Evolutionary conservation across 2,329 filamentous ascomycete species (phyloP), one percentile per base, ranked within the genome.

Genomic region (Pleoardoris graminearum): DNA sequence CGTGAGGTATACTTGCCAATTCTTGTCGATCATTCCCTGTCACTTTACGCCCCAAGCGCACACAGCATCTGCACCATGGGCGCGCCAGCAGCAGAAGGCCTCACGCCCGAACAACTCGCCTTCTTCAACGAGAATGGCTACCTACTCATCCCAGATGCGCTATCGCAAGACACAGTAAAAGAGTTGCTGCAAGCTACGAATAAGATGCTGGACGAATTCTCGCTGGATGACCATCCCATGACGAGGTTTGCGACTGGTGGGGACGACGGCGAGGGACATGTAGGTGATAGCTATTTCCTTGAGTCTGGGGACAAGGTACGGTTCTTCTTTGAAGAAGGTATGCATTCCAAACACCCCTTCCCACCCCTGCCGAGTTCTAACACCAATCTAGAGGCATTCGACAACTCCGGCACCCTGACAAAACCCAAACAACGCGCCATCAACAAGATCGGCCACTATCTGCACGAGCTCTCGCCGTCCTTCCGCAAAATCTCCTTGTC

Each of bases 221-320:
- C 86, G 32, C 81, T 97, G n/a, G 80, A 84, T 30, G 83, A 88
- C 52, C 94, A 97, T 75, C 93, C 94, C 1, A 87, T 97, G 81
- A 97, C 94, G 7, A 88, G 87, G 69, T 99, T 99, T 82, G 89
- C 88, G 25, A 97, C 93, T 0, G 92, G 92, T 61, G 86, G 84
- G 76, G 80, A 85, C 64, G 76, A 81, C 69, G 75, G 76, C 39
- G 72, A 70, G 39, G 82, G 86, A n/a, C 93, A 97, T 76, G 89
- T 97, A 10, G 92, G 93, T 57, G 94, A 97, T 77, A 85, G 89
- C 69, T 99, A 99, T 81, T 97, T 99, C 77, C 84, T 97, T 2
- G 82, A 80, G 1, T 94, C 89, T 3, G 91, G 91, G 55, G 90
- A 97, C 79, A 93, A 97, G 76, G 80, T 97, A 56, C 88, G 91